These are phyloP conservation scores for Eutrema heterophyllum DNA, from an alignment of 345 rosid genomes.

Conservation along the genomic window DNA sequence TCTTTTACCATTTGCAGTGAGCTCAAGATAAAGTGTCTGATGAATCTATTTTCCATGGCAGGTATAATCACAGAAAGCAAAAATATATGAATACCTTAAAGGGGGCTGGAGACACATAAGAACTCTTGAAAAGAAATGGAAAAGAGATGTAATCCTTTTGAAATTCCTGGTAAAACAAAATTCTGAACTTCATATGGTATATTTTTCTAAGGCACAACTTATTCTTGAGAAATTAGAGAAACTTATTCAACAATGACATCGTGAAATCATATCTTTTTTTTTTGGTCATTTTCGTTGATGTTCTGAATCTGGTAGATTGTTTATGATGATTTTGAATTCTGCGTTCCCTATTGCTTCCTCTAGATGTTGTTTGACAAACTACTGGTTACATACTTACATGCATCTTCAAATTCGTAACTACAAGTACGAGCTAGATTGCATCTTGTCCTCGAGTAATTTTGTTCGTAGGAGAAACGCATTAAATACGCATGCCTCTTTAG, in stretches of 20 bases:
- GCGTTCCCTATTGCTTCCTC: not conserved
- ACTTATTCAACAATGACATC: not conserved
- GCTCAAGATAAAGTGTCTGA: conserved; percentile 6
- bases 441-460: not conserved
- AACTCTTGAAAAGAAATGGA: not conserved
- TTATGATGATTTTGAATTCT: not conserved
- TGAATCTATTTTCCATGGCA: conserved; percentile 12
- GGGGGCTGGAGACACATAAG: not conserved
- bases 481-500: not conserved
- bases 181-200: not conserved
- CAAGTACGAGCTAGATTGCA: not conserved
- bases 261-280: not conserved
- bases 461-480: not conserved
- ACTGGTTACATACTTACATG: conserved; percentile 18
- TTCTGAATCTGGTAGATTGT: not conserved
- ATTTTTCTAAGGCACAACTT: not conserved
- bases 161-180: not conserved
- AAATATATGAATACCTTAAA: not conserved
- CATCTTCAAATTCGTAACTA: not conserved
- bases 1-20: conserved; percentile 1
- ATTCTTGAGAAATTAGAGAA: not conserved
- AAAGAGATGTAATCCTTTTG: not conserved
- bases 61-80: not conserved
- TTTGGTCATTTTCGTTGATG: not conserved
- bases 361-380: not conserved